phyloP scores from a whole-genome alignment of 2,329 filamentous ascomycete genomes.

The Fusarium devonianum region DNA sequence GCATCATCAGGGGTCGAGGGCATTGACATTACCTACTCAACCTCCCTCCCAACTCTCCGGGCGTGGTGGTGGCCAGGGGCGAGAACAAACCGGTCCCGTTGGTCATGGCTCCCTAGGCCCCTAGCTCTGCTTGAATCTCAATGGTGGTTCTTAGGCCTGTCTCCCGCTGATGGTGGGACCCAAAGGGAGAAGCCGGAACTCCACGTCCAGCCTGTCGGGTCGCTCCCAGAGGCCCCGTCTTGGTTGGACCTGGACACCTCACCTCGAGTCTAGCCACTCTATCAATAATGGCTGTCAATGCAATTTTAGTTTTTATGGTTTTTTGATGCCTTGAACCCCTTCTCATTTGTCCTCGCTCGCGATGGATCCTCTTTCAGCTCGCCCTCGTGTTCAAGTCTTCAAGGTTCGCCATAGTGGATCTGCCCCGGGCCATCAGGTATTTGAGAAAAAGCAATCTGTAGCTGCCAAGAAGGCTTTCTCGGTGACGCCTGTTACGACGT shows the following conservation, averaged over 20 bases:
- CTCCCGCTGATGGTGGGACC: conserved; percentile 28
- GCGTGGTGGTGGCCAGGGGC: conserved; percentile 37
- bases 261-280: conserved; percentile 10
- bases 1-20: conserved; percentile 24
- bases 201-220: conserved; percentile 44
- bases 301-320: conserved; percentile 23
- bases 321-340: background rate
- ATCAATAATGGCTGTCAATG: conserved; percentile 24
- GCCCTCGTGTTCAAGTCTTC: conserved; percentile 1
- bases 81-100: conserved; percentile 46
- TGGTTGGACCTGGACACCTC: conserved; percentile 18
- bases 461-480: conserved; percentile 16
- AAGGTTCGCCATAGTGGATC: conserved; percentile 21
- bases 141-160: conserved; percentile 23
- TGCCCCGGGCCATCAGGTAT: background rate
- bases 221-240: conserved; percentile 36
- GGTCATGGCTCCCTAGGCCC: conserved; percentile 25
- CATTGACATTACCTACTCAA: conserved; percentile 31
- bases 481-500: conserved; percentile 4
- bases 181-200: conserved; percentile 46
- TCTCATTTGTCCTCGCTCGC: conserved; percentile 9
- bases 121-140: conserved; percentile 13
- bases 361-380: conserved; percentile 15
- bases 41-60: conserved; percentile 25
- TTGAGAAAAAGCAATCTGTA: conserved; percentile 20